These are phyloP conservation scores for Parascedosporium putredinis DNA, from an alignment of 2,329 filamentous ascomycete genomes.

Conservation along the genomic window DNA sequence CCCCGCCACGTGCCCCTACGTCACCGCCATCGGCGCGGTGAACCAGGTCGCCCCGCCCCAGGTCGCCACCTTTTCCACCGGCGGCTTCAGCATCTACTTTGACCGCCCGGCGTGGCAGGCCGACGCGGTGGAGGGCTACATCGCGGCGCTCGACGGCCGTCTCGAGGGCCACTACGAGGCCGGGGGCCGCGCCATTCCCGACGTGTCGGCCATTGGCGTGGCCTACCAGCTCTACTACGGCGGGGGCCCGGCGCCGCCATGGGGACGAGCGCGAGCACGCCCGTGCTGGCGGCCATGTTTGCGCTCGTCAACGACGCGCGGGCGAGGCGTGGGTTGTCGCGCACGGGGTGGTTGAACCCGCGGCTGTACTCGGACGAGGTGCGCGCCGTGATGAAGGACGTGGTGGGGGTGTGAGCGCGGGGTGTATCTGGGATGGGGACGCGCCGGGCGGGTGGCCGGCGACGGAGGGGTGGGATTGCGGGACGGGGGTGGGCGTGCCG, in stretches of 20 bases:
- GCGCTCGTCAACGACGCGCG: constrained; percentile 44
- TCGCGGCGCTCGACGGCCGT: constrained; percentile 27
- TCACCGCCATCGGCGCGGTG: constrained; percentile 57
- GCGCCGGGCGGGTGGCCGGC: constrained; percentile 33
- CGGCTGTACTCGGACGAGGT: constrained; percentile 31
- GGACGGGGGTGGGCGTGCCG: constrained; percentile 39
- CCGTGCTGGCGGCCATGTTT: constrained; percentile 43
- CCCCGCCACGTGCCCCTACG: constrained; percentile 56
- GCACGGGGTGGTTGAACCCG: constrained; percentile 44
- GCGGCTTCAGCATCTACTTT: constrained; percentile 45
- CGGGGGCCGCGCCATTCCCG: constrained; percentile 37
- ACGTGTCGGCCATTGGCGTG: constrained; percentile 45
- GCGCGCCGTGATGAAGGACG: constrained; percentile 27
- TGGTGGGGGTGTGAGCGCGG: constrained; percentile 28
- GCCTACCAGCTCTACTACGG: constrained; percentile 35
- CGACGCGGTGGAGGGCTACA: constrained; percentile 27
- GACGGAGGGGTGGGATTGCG: constrained; percentile 33
- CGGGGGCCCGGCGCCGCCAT: constrained; percentile 19
- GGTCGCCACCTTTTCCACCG: constrained; percentile 35
- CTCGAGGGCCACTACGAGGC: constrained; percentile 34
- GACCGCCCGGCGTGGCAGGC: constrained; percentile 34
- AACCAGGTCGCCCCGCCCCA: constrained; percentile 25
- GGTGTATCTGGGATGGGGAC: constrained; percentile 24
- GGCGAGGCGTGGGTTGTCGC: constrained; percentile 34
- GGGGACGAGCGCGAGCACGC: constrained; percentile 43